A percentile compares a stretch with the other conserved stretches of the same genome.
Conservation (phyloP, 495 filamentous ascomycete genomes). For the Penicillium canescens region DNA sequence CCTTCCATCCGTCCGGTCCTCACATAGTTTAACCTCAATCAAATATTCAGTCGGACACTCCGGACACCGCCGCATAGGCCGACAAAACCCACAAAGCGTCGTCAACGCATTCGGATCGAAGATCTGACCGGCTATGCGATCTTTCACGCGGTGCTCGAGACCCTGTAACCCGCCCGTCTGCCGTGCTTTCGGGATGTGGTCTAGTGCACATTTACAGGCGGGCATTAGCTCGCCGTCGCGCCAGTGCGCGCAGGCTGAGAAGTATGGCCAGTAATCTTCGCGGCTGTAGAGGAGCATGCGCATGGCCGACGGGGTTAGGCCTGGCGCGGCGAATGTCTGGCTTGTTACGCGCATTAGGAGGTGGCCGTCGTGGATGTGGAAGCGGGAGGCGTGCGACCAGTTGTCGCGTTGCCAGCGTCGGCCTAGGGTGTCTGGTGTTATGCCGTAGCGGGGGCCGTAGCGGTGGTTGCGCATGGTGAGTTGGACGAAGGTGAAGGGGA, state of each 20-base stretch:
- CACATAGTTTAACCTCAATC: constrained; percentile 54
- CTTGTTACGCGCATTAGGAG: constrained; percentile 55
- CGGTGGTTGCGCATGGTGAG: constrained; percentile 44
- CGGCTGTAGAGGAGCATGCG: constrained; percentile 56
- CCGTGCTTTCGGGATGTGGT: constrained; percentile 51
- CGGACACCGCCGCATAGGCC: constrained; percentile 57
- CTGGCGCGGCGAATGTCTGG: constrained; percentile 42
- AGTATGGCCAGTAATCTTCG: constrained; percentile 61
- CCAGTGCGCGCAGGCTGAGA: constrained; percentile 61
- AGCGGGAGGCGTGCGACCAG: constrained; percentile 53
- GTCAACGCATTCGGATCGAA: constrained; percentile 48
- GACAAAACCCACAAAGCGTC: constrained; percentile 51
- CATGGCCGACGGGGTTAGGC: constrained; percentile 42
- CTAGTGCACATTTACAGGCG: constrained; percentile 58
- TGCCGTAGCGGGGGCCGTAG: constrained; percentile 46
- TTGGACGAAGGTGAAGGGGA: constrained; percentile 57
- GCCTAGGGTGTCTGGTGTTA: constrained; percentile 37
- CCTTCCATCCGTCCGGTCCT: constrained; percentile 37
- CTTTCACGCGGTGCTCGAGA: constrained; percentile 40
- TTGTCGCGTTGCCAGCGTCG: constrained; percentile 51
- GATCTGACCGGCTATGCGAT: constrained; percentile 30
- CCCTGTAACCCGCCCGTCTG: constrained; percentile 38
- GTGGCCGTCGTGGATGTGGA: constrained; percentile 48
- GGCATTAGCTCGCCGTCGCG: constrained; percentile 58
- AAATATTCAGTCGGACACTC: constrained; percentile 63